A percentile compares a stretch with the other conserved stretches of the same genome.
These are phyloP conservation scores for Lepidium didymum DNA, from an alignment of 345 rosid species.

Conservation along the genomic window DNA sequence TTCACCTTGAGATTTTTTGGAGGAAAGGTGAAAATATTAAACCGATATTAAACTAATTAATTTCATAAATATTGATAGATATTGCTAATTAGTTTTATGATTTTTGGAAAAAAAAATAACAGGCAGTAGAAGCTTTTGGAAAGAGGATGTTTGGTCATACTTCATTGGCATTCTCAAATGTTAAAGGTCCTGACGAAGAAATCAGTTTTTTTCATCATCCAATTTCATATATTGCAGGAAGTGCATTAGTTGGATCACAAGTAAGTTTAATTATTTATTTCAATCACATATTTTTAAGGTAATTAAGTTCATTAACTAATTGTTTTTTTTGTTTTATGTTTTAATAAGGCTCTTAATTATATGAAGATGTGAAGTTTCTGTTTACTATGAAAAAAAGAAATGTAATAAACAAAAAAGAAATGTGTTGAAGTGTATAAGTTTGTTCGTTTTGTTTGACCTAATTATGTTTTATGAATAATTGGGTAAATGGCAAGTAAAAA, in stretches of 20 bases:
- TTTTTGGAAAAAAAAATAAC: not conserved
- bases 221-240: constrained; percentile 48
- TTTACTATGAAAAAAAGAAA: not conserved
- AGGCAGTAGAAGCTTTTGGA: constrained; percentile 30
- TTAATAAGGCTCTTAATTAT: constrained; percentile 57
- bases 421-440: not conserved
- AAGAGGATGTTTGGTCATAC: constrained; percentile 35
- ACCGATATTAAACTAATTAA: not conserved
- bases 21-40: constrained; percentile 24
- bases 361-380: not conserved
- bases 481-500: not conserved
- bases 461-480: not conserved
- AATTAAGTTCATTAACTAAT: not conserved
- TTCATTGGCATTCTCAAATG: constrained; percentile 45
- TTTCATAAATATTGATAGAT: too few relatives aligned
- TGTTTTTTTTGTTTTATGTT: constrained; percentile 34
- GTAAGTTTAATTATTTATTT: constrained; percentile 14
- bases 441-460: not conserved
- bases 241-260: constrained; percentile 46
- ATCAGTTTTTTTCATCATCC: constrained; percentile 49
- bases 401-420: not conserved
- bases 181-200: constrained; percentile 50
- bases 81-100: not conserved
- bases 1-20: constrained; percentile 29
- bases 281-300: not conserved